Evolutionary conservation across 345 rosid genomes (phyloP), one percentile per base, ranked within the genome.

Genomic region (Isatis tinctoria): DNA sequence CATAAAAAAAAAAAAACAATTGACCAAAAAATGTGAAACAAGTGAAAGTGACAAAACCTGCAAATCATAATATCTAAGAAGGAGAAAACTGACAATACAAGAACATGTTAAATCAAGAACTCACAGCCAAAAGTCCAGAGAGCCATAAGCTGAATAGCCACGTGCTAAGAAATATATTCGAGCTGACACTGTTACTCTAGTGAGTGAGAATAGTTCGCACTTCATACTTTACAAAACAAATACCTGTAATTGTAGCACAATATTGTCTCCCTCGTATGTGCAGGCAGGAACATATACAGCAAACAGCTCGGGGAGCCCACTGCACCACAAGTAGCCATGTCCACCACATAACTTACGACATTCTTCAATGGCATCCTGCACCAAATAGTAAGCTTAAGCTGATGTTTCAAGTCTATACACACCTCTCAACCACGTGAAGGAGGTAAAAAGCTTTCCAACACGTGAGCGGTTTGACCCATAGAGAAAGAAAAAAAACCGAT

Each of bases 341-440:
- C 99, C 99, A 80, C 99, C 99, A 65, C 99, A 96, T 61, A 96
- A 75, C 81, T 96, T 96, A 63, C 98, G 85, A 73, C 99, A 96
- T 82, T 96, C 99, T 88, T 96, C 99, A 70, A 96, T 92, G 8
- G 74, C 98, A 87, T 96, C 97, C 99, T 95, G 87, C 68, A 78
- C 49, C 62, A 53, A 63, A 59, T 12, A 59, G 27, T 65, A 48
- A 35, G 36, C 30, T 72, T 65, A 48, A 66, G 75, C 45, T 56
- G 44, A 27, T 4, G 63, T 37, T 65, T 37, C 57, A 60, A 65
- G 37, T 65, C 52, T 58, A 36, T 18, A 56, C 9, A 63, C 26
- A 54, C 51, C 67, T 26, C 66, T 53, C 45, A 54, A 56, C 58
- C 22, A 63, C 5, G 17, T 63, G 36, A 53, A 61, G 41, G 47